phyloP scores from a whole-genome alignment of 164 flowering plant genomes.

The Buxus sempervirens region DNA sequence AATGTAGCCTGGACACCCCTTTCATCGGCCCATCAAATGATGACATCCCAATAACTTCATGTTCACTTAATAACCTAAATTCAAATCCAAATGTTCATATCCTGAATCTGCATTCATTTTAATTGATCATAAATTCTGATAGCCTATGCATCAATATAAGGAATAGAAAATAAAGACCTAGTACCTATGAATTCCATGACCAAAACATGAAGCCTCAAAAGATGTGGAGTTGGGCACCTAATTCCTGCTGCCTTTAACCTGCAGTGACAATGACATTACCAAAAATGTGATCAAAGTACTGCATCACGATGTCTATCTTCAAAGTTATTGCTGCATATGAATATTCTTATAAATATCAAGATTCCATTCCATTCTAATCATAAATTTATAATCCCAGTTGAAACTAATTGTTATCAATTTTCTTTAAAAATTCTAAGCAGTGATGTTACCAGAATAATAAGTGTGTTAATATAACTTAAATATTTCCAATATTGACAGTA shows the following conservation, averaged over 20 bases:
- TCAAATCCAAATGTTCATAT: background rate
- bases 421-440: too few species aligned
- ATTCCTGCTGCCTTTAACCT: constrained; percentile 92
- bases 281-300: background rate
- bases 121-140: background rate
- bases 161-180: background rate
- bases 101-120: background rate
- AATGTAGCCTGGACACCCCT: background rate
- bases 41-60: background rate
- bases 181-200: constrained; percentile 99
- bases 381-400: too few species aligned
- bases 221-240: constrained; percentile 76
- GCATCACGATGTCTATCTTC: background rate
- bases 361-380: background rate
- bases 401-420: too few species aligned
- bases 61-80: background rate
- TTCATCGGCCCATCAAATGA: background rate
- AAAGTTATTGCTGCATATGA: background rate
- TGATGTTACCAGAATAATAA: too few species aligned
- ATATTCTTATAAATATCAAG: background rate
- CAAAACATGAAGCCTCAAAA: constrained; percentile 85
- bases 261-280: constrained; percentile 19
- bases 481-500: too few species aligned
- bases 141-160: background rate
- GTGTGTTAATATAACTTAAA: too few species aligned